Conservation (phyloP, 2,329 filamentous ascomycete genomes). For the Pyrenophora graminea region DNA sequence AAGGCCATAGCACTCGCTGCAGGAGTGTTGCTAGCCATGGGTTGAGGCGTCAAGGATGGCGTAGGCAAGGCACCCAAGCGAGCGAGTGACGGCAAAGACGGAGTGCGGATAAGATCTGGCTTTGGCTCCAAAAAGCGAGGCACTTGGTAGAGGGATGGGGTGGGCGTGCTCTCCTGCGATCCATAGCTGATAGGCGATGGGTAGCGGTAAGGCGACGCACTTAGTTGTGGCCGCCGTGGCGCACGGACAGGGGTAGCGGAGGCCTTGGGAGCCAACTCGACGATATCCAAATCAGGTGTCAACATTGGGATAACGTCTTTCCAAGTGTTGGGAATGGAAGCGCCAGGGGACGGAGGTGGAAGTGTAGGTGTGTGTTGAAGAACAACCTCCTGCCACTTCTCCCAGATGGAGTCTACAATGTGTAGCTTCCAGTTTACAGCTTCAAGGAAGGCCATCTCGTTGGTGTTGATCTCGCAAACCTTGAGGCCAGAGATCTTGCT, state of each 20-base stretch:
- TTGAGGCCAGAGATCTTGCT: slow-evolving; percentile 98
- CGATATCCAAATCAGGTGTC: slow-evolving; percentile 60
- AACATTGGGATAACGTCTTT: slow-evolving; percentile 58
- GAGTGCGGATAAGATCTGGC: slow-evolving; percentile 56
- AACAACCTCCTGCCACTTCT: slow-evolving; percentile 92
- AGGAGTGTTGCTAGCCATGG: slow-evolving; percentile 60
- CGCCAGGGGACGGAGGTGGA: slow-evolving; percentile 47
- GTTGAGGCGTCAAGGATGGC: slow-evolving; percentile 64
- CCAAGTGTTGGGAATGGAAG: slow-evolving; percentile 48
- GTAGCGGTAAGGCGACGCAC: slow-evolving; percentile 27
- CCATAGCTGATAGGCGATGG: slow-evolving; percentile 31
- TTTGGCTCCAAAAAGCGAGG: slow-evolving; percentile 58
- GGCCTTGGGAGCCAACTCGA: slow-evolving; percentile 46
- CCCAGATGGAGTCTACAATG: slow-evolving; percentile 84
- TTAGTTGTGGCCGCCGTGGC: slow-evolving; percentile 30
- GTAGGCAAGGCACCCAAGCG: slow-evolving; percentile 63
- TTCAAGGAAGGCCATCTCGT: slow-evolving; percentile 88
- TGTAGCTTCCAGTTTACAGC: slow-evolving; percentile 95
- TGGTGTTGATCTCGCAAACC: slow-evolving; percentile 92
- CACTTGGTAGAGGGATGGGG: slow-evolving; percentile 46
- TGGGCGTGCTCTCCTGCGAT: slow-evolving; percentile 51
- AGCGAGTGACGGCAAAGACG: slow-evolving; percentile 59
- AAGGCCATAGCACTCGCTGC: slow-evolving; percentile 60
- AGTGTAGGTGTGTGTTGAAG: slow-evolving; percentile 75
- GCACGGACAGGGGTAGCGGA: slow-evolving; percentile 34